Evolutionary conservation across 495 filamentous ascomycete genomes (phyloP).

Genomic region (Pyronema omphalodes): DNA sequence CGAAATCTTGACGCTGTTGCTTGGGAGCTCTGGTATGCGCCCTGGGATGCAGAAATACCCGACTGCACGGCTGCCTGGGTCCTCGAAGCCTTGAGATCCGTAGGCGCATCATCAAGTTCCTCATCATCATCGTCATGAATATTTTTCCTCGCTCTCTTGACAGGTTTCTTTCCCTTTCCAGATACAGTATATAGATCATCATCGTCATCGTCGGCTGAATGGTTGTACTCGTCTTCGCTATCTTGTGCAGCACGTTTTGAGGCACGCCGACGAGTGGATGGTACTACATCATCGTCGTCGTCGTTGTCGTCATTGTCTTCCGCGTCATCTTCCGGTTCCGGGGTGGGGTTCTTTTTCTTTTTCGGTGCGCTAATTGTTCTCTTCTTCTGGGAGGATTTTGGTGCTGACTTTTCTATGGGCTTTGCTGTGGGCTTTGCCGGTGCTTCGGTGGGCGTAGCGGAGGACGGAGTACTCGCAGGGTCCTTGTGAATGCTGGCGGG

Average conservation of each 20-base stretch:
- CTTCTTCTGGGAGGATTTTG: slow-evolving; percentile 9
- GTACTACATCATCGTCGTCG: neutral
- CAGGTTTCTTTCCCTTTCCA: slow-evolving; percentile 25
- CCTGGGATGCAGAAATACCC: neutral
- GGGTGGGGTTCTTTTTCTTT: too few species aligned
- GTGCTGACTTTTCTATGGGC: neutral
- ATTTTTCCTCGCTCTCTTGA: slow-evolving; percentile 9
- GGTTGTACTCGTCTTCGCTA: slow-evolving; percentile 10
- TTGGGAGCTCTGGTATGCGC: slow-evolving; percentile 3
- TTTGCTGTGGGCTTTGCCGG: neutral
- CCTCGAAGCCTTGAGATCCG: neutral
- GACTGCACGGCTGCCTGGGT: neutral
- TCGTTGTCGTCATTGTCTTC: slow-evolving; percentile 3
- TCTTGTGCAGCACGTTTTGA: slow-evolving; percentile 10
- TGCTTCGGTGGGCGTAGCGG: too few species aligned
- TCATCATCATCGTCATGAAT: slow-evolving; percentile 5
- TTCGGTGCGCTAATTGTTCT: neutral
- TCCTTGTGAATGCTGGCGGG: neutral
- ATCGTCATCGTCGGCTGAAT: slow-evolving; percentile 11
- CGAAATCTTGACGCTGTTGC: slow-evolving; percentile 8
- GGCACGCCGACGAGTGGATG: neutral
- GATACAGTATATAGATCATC: slow-evolving; percentile 16
- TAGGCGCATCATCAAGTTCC: slow-evolving; percentile 9
- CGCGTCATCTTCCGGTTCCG: slow-evolving; percentile 2
- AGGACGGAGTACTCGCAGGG: too few species aligned